phyloP scores from a whole-genome alignment of 2,329 filamentous ascomycete species.

The Botrytis pseudocinerea region DNA sequence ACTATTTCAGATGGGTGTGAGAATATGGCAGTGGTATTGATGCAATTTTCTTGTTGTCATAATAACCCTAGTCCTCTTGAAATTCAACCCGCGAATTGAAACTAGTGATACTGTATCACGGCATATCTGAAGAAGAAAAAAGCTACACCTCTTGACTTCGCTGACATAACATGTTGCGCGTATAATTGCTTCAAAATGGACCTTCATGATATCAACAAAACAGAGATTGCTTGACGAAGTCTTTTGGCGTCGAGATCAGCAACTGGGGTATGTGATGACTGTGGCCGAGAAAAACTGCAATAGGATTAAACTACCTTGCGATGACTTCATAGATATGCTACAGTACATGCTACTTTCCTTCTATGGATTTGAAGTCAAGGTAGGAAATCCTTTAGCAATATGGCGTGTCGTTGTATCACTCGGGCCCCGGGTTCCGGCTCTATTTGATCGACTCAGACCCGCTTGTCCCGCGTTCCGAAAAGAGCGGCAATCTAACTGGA shows the following conservation, averaged over 20 bases:
- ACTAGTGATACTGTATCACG: background rate
- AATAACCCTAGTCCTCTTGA: background rate
- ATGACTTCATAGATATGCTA: background rate
- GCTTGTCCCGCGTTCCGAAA: background rate
- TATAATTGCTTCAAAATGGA: background rate
- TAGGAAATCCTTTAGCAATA: background rate
- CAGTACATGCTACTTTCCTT: background rate
- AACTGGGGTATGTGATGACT: background rate
- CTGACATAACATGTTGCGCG: background rate
- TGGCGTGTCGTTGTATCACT: background rate
- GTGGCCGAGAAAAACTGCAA: background rate
- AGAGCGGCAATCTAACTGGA: too few species aligned
- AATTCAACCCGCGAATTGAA: background rate
- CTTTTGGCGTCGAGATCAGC: background rate
- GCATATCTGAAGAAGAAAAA: background rate
- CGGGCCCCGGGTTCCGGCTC: background rate
- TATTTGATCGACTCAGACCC: background rate
- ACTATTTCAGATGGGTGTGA: background rate
- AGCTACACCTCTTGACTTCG: background rate
- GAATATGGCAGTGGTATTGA: background rate
- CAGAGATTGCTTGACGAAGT: background rate
- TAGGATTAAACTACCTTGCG: background rate
- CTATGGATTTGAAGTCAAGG: background rate
- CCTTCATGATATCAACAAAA: background rate
- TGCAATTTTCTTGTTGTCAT: background rate